Percentiles rank a stretch among this genome's conserved stretches.
These are phyloP conservation scores for Avena sativa DNA, from an alignment of 176 grass and related monocot species.

Conservation along the genomic window DNA sequence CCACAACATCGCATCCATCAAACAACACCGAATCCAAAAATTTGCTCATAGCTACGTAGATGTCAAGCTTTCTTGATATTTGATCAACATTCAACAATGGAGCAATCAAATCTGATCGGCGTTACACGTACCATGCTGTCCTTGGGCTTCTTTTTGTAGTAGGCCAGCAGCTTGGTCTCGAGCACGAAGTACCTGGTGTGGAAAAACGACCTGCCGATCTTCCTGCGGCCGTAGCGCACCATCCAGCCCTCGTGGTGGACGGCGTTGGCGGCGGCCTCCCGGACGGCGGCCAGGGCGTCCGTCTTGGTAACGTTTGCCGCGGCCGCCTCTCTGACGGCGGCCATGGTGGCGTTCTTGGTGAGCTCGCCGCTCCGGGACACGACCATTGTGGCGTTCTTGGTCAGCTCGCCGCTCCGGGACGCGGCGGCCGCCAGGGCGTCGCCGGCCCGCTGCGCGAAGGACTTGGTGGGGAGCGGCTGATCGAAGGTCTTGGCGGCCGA, in stretches of 20 bases:
- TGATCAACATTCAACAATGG: too few relatives aligned
- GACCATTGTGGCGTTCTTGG: not conserved
- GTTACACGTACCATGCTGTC: slow-evolving; percentile 66
- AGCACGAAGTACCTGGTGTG: slow-evolving; percentile 79
- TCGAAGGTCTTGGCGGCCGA: not conserved
- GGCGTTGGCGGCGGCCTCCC: slow-evolving; percentile 39
- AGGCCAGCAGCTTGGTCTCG: slow-evolving; percentile 67
- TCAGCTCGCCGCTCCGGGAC: not conserved
- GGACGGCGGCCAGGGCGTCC: not conserved
- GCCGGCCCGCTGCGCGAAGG: slow-evolving; percentile 28
- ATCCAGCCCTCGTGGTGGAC: slow-evolving; percentile 82
- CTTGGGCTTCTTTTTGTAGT: slow-evolving; percentile 96
- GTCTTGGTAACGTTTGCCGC: not conserved
- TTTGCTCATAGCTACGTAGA: too few relatives aligned
- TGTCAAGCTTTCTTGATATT: too few relatives aligned
- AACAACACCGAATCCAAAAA: too few relatives aligned
- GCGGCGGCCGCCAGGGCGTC: not conserved
- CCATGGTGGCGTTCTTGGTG: slow-evolving; percentile 1
- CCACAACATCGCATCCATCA: too few relatives aligned
- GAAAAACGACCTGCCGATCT: slow-evolving; percentile 79
- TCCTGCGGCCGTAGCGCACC: slow-evolving; percentile 87
- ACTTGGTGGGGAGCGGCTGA: not conserved
- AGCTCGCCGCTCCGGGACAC: slow-evolving; percentile 26
- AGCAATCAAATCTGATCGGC: too few relatives aligned
- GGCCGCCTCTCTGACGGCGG: not conserved